Percentiles rank a stretch among this genome's conserved stretches.
Conservation (phyloP, 768 basidiomycete species). For the Lactifluus piperatus region DNA sequence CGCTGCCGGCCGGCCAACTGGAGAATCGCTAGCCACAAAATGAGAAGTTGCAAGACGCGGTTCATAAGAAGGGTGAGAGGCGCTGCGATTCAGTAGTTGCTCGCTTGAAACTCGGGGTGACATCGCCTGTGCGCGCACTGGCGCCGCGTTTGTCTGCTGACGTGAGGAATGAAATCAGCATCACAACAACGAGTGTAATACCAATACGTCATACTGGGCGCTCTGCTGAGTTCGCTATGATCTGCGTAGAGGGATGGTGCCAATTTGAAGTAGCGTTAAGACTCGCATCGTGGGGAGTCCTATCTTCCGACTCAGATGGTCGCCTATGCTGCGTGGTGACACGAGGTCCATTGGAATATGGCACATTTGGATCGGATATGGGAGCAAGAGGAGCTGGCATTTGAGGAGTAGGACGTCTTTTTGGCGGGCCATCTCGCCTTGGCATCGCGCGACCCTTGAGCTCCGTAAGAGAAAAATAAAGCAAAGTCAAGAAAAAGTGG, state of each 20-base stretch:
- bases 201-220: slow-evolving; percentile 1
- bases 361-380: background rate
- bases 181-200: too few species aligned
- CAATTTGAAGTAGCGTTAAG: background rate
- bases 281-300: background rate
- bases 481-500: background rate
- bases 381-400: slow-evolving; percentile 15
- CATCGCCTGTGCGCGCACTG: background rate
- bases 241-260: background rate
- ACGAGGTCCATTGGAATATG: background rate
- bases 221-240: background rate
- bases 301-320: background rate
- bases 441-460: background rate
- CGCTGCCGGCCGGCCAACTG: background rate
- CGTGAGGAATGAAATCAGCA: background rate
- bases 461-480: background rate
- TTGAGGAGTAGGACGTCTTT: slow-evolving; percentile 1
- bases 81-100: background rate
- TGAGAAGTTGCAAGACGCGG: background rate
- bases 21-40: background rate
- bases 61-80: background rate
- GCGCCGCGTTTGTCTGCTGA: background rate
- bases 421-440: slow-evolving; percentile 5
- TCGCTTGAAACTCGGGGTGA: background rate
- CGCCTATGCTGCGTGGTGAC: background rate